Conservation (phyloP, 495 filamentous ascomycete species). For the Podospora pseudopauciseta region DNA sequence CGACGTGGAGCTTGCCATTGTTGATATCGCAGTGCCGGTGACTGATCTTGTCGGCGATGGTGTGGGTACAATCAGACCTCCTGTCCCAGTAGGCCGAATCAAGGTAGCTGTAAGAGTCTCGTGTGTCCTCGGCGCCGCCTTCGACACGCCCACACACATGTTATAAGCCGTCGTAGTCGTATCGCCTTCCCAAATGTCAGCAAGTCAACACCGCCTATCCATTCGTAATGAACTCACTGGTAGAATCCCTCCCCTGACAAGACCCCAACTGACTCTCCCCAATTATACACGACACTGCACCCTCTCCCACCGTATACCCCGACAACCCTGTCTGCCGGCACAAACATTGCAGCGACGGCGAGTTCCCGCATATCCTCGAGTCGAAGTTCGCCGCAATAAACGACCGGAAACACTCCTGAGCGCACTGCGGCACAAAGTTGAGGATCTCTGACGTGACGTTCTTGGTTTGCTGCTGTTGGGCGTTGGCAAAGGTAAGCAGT, state of each 20-base stretch:
- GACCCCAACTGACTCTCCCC: slow-evolving; percentile 41
- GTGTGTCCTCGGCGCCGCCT: slow-evolving; percentile 57
- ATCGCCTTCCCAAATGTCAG: slow-evolving; percentile 32
- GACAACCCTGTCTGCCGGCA: slow-evolving; percentile 56
- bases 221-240: slow-evolving; percentile 31
- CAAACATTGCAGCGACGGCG: slow-evolving; percentile 56
- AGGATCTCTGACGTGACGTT: slow-evolving; percentile 43
- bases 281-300: slow-evolving; percentile 58
- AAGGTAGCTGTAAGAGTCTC: slow-evolving; percentile 58
- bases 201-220: neutral
- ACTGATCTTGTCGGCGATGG: slow-evolving; percentile 18
- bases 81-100: slow-evolving; percentile 32
- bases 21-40: slow-evolving; percentile 16
- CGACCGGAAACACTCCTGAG: slow-evolving; percentile 56
- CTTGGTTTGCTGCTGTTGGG: slow-evolving; percentile 18
- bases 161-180: slow-evolving; percentile 45
- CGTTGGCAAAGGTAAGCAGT: slow-evolving; percentile 25
- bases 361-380: slow-evolving; percentile 43
- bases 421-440: slow-evolving; percentile 60
- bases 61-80: slow-evolving; percentile 26
- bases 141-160: slow-evolving; percentile 55
- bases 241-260: slow-evolving; percentile 36
- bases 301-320: slow-evolving; percentile 69
- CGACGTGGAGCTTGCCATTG: slow-evolving; percentile 16
- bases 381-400: slow-evolving; percentile 61